Conservation (phyloP, 768 basidiomycete genomes). For the Mycena albidolilacea region DNA sequence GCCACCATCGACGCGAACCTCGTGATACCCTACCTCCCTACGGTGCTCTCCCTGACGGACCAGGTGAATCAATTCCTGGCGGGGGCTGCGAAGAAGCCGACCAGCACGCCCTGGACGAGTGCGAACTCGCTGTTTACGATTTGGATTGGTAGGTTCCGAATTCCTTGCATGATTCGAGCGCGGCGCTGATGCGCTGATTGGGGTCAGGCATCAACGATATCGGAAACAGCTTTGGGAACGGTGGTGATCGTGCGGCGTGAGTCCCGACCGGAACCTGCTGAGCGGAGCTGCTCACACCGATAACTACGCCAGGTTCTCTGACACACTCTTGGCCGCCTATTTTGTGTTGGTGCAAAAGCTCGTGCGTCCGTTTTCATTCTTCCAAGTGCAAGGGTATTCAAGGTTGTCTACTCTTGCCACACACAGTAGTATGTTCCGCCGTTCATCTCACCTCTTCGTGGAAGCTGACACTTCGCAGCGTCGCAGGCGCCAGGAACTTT, state of each 20-base stretch:
- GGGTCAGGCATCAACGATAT: slow-evolving; percentile 74
- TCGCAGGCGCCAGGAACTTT: slow-evolving; percentile 70
- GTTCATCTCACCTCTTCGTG: slow-evolving; percentile 2
- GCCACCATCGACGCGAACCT: slow-evolving; percentile 75
- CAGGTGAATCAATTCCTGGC: slow-evolving; percentile 74
- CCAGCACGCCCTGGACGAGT: slow-evolving; percentile 69
- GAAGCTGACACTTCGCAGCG: slow-evolving; percentile 45
- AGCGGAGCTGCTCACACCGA: neutral
- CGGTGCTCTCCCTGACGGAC: slow-evolving; percentile 68
- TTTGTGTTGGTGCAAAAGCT: slow-evolving; percentile 66
- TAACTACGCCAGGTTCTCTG: slow-evolving; percentile 57
- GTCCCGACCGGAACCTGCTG: slow-evolving; percentile 36
- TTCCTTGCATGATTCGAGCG: neutral
- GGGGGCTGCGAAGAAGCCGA: slow-evolving; percentile 63
- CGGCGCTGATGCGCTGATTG: too few relatives aligned
- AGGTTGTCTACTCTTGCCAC: neutral
- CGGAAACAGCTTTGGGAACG: slow-evolving; percentile 64
- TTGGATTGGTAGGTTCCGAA: slow-evolving; percentile 62
- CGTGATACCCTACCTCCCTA: slow-evolving; percentile 66
- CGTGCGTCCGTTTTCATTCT: slow-evolving; percentile 47
- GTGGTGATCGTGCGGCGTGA: slow-evolving; percentile 65
- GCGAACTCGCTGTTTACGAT: slow-evolving; percentile 72
- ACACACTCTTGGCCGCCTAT: slow-evolving; percentile 62
- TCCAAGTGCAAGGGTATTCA: neutral
- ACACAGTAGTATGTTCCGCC: slow-evolving; percentile 49